Evolutionary conservation across 2,329 filamentous ascomycete genomes (phyloP).

Genomic region (Fusarium anguioides): DNA sequence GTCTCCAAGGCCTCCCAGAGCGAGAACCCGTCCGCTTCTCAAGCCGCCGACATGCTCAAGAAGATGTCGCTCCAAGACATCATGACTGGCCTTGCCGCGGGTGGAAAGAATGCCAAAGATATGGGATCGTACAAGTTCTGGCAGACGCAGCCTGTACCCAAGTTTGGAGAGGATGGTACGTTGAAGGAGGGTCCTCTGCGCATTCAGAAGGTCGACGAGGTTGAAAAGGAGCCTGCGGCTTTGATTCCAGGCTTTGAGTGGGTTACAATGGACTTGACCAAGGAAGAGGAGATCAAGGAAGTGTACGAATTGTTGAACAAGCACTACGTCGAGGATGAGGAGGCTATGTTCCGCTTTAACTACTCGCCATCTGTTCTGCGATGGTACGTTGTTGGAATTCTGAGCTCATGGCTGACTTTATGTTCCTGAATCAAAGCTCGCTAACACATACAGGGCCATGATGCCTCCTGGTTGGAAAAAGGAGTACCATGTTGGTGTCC

Average conservation of each 20-base stretch:
- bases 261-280: conserved; percentile 87
- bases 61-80: conserved; percentile 76
- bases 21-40: conserved; percentile 52
- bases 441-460: conserved; percentile 74
- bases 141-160: conserved; percentile 94
- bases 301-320: conserved; percentile 91
- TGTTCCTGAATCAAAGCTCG: neutral
- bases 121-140: conserved; percentile 99
- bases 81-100: conserved; percentile 78
- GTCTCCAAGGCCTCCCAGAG: conserved; percentile 51
- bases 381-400: conserved; percentile 68
- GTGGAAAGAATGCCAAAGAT: conserved; percentile 91
- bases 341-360: conserved; percentile 97
- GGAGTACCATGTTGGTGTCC: conserved; percentile 95
- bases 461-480: conserved; percentile 94
- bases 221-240: conserved; percentile 79
- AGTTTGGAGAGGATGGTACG: conserved; percentile 72
- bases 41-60: conserved; percentile 66
- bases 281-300: conserved; percentile 84
- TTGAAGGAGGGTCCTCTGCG: conserved; percentile 86
- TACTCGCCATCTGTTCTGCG: conserved; percentile 90
- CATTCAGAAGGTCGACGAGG: conserved; percentile 79
- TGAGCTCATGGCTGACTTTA: neutral
- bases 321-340: conserved; percentile 97
- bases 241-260: conserved; percentile 91